Evolutionary conservation across 768 basidiomycete species (phyloP).

Genomic region (Mycena rebaudengoi): DNA sequence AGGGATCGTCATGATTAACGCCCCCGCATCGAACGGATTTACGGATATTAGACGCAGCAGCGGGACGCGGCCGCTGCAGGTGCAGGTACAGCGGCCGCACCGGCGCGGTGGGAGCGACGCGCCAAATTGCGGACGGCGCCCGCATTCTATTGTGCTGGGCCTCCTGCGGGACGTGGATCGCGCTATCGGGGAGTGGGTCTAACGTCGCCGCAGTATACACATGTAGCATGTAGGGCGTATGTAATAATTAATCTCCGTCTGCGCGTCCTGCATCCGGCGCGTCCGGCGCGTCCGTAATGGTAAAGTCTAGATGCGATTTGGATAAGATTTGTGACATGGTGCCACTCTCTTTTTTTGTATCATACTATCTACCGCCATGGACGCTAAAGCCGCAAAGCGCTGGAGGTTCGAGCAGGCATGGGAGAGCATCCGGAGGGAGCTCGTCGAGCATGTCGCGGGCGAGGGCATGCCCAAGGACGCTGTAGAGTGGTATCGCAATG

Average conservation of each 20-base stretch:
- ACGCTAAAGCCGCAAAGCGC: slow-evolving; percentile 43
- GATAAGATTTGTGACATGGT: too few relatives aligned
- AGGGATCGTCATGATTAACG: too few relatives aligned
- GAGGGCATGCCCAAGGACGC: slow-evolving; percentile 88
- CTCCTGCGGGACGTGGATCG: slow-evolving; percentile 45
- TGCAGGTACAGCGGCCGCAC: background rate
- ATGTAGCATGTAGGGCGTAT: too few relatives aligned
- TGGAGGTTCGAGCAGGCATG: slow-evolving; percentile 79
- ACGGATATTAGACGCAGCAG: too few relatives aligned
- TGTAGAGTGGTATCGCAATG: slow-evolving; percentile 83
- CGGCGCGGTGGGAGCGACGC: background rate
- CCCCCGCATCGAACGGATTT: too few relatives aligned
- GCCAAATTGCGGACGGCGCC: background rate
- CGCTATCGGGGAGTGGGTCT: slow-evolving; percentile 43
- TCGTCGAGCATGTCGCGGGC: slow-evolving; percentile 69
- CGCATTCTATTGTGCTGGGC: slow-evolving; percentile 41
- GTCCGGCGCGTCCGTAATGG: too few relatives aligned
- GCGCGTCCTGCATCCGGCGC: too few relatives aligned
- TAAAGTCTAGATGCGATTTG: too few relatives aligned
- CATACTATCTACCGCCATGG: slow-evolving; percentile 23
- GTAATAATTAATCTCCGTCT: too few relatives aligned
- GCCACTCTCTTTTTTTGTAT: background rate
- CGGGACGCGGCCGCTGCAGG: slow-evolving; percentile 18
- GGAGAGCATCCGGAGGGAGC: slow-evolving; percentile 75
- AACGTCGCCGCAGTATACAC: too few relatives aligned